These are phyloP conservation scores for Purpureocillium takamizusanense DNA, from an alignment of 2,329 filamentous ascomycete genomes.

Conservation along the genomic window DNA sequence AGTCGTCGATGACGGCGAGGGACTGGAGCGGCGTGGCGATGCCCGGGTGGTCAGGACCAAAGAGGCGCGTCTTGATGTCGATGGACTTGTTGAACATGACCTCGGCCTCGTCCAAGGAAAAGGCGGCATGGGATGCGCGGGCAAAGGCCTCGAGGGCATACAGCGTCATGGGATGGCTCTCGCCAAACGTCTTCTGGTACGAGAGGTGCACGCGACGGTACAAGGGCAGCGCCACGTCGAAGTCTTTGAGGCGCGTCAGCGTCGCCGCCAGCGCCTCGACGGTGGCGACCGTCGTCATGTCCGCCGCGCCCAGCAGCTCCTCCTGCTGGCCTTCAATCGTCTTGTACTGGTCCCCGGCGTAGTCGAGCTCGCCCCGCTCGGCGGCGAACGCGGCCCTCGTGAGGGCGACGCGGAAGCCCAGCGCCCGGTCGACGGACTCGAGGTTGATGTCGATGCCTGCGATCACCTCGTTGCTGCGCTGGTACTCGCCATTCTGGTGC, in stretches of 20 bases:
- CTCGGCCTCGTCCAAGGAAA: conserved; percentile 18
- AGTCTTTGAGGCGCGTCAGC: conserved; percentile 11
- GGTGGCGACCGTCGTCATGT: conserved; percentile 13
- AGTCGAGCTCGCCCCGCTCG: conserved; percentile 10
- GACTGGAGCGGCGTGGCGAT: conserved; percentile 14
- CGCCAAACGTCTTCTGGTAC: conserved; percentile 15
- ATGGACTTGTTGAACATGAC: conserved; percentile 14
- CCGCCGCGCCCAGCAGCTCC: conserved; percentile 11
- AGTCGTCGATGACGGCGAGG: conserved; percentile 16
- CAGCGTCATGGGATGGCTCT: conserved; percentile 15
- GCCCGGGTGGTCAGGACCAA: conserved; percentile 13
- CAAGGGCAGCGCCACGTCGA: conserved; percentile 14
- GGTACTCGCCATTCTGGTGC: conserved; percentile 8
- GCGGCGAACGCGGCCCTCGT: conserved; percentile 13
- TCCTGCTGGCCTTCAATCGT: conserved; percentile 14
- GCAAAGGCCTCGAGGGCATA: conserved; percentile 18
- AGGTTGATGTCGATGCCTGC: conserved; percentile 8
- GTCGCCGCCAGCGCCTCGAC: conserved; percentile 15
- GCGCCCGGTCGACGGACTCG: conserved; percentile 12
- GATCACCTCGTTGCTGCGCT: conserved; percentile 11
- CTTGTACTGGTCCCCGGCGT: conserved; percentile 12
- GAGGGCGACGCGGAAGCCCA: conserved; percentile 13
- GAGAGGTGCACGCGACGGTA: conserved; percentile 15
- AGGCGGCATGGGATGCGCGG: conserved; percentile 11
- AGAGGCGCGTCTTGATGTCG: conserved; percentile 12